phyloP scores from a whole-genome alignment of 2,329 filamentous ascomycete species.

The Pseudopithomyces chartarum region DNA sequence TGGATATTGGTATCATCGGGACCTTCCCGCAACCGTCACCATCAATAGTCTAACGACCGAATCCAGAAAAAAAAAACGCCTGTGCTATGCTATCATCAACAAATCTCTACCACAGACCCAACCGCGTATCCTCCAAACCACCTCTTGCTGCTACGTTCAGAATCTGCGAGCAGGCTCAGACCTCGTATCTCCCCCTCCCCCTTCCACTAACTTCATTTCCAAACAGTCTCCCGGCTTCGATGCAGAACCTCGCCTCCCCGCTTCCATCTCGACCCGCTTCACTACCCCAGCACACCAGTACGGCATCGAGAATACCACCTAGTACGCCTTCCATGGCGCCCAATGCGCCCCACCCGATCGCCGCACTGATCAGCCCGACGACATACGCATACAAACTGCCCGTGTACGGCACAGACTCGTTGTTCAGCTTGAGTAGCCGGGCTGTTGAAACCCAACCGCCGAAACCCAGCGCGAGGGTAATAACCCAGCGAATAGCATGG shows the following conservation, averaged over 20 bases:
- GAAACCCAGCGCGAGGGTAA: conserved; percentile 87
- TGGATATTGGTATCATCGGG: too few species aligned
- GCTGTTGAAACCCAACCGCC: conserved; percentile 97
- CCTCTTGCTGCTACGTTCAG: not conserved
- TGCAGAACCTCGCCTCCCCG: conserved; percentile 79
- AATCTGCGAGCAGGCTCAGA: conserved; percentile 10
- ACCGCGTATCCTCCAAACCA: conserved; percentile 6
- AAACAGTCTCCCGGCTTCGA: conserved; percentile 89
- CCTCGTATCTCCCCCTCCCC: conserved; percentile 33
- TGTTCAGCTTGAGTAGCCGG: conserved; percentile 69
- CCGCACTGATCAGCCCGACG: conserved; percentile 87
- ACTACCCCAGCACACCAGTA: conserved; percentile 92
- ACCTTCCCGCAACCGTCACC: too few species aligned
- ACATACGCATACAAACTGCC: conserved; percentile 95
- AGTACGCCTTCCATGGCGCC: conserved; percentile 89
- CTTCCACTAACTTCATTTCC: conserved; percentile 55
- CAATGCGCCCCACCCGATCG: conserved; percentile 92
- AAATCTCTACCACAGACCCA: conserved; percentile 6
- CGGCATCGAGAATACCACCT: conserved; percentile 83
- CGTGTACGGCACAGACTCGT: conserved; percentile 54
- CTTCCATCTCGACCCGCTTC: conserved; percentile 63
- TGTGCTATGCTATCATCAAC: not conserved
- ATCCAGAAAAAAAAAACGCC: not conserved
- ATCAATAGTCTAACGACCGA: not conserved
- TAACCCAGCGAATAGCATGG: conserved; percentile 87